Conservation (phyloP, 2,329 filamentous ascomycete species). For the Fusarium aywerte region DNA sequence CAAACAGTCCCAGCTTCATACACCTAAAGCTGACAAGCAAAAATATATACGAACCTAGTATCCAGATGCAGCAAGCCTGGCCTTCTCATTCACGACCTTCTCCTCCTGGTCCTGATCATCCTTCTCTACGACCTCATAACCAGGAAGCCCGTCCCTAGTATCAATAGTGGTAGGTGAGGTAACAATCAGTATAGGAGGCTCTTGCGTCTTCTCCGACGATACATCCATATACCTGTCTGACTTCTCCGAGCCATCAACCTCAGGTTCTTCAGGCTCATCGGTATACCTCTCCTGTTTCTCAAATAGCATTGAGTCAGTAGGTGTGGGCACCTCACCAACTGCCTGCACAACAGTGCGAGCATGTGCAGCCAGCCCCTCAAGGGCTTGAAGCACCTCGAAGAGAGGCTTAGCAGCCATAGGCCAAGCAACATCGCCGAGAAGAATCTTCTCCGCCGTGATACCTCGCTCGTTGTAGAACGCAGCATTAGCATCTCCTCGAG, state of each 20-base stretch:
- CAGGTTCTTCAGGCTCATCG: conserved; percentile 16
- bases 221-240: conserved; percentile 28
- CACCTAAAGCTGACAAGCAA: not conserved
- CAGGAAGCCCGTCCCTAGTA: conserved; percentile 37
- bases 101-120: conserved; percentile 19
- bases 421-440: conserved; percentile 54
- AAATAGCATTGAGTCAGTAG: conserved; percentile 31
- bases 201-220: not conserved
- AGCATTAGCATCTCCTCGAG: conserved; percentile 81
- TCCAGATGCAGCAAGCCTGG: conserved; percentile 41
- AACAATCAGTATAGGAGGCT: not conserved
- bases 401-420: conserved; percentile 53
- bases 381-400: conserved; percentile 53
- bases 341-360: conserved; percentile 45
- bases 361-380: conserved; percentile 50
- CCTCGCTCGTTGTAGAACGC: conserved; percentile 74
- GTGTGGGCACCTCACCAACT: conserved; percentile 39
- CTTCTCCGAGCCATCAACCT: conserved; percentile 46
- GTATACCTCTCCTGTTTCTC: conserved; percentile 48
- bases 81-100: conserved; percentile 43
- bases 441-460: conserved; percentile 53
- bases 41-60: conserved; percentile 6
- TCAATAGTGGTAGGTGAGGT: not conserved
- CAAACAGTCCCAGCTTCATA: not conserved
- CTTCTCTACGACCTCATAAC: conserved; percentile 24